Evolutionary conservation across 805 yeast genomes (phyloP).

Genomic region (Ogataea parapolymorpha): DNA sequence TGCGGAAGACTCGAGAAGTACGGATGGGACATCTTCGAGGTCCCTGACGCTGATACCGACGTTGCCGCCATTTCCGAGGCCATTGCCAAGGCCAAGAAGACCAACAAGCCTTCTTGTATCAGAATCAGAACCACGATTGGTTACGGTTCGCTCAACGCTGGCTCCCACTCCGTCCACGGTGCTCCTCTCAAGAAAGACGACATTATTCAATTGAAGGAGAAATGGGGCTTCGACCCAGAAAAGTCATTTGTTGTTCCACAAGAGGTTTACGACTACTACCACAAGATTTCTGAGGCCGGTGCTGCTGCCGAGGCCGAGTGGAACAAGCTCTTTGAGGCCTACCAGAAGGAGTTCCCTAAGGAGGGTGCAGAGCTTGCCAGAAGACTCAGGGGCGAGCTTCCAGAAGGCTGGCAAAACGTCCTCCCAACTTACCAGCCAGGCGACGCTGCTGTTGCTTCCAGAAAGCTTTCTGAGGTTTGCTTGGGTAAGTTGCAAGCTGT

Average conservation of each 20-base stretch:
- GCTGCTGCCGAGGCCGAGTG: slow-evolving; percentile 70
- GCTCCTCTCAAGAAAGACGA: slow-evolving; percentile 94
- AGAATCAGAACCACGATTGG: slow-evolving; percentile 91
- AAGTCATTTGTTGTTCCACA: slow-evolving; percentile 75
- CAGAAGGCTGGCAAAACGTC: slow-evolving; percentile 72
- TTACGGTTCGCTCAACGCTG: slow-evolving; percentile 80
- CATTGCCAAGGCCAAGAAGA: slow-evolving; percentile 74
- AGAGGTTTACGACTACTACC: slow-evolving; percentile 75
- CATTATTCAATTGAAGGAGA: slow-evolving; percentile 76
- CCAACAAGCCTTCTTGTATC: slow-evolving; percentile 86
- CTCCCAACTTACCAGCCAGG: slow-evolving; percentile 76
- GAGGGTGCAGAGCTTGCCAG: slow-evolving; percentile 75
- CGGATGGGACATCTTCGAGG: slow-evolving; percentile 87
- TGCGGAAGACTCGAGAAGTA: slow-evolving; percentile 79
- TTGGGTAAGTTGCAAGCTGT: slow-evolving; percentile 57
- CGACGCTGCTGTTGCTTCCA: slow-evolving; percentile 86
- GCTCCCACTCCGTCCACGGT: slow-evolving; percentile 94
- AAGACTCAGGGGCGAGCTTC: slow-evolving; percentile 74
- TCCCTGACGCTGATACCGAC: slow-evolving; percentile 79
- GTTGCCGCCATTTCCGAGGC: slow-evolving; percentile 65
- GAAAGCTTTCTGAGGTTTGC: slow-evolving; percentile 87
- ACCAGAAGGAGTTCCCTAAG: slow-evolving; percentile 68
- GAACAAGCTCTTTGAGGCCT: slow-evolving; percentile 60
- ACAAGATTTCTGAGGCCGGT: slow-evolving; percentile 57
- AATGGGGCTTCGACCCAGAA: slow-evolving; percentile 85